Evolutionary conservation across 352 stramenopile species (phyloP).

Genomic region (Pythium phragmiticola): DNA sequence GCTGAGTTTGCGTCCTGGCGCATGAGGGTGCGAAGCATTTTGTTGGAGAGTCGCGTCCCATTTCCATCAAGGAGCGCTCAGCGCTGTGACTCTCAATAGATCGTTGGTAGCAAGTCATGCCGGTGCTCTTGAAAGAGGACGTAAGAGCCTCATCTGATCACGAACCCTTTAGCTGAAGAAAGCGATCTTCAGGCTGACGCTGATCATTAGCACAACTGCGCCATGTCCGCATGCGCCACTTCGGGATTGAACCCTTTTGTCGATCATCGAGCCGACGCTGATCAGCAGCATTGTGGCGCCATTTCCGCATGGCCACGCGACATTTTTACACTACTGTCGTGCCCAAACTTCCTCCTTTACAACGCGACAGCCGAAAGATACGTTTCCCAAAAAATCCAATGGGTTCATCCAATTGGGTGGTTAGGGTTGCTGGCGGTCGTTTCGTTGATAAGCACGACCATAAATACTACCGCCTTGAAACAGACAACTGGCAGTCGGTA

Average conservation of each 20-base stretch:
- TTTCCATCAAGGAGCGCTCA: too few species aligned
- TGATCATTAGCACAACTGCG: not conserved
- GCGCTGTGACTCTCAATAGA: too few species aligned
- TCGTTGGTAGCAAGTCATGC: too few species aligned
- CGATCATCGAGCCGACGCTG: too few species aligned
- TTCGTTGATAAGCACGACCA: slow-evolving; percentile 10
- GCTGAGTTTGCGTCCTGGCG: slow-evolving; percentile 1
- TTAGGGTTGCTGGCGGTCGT: slow-evolving; percentile 9
- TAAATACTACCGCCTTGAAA: slow-evolving; percentile 3
- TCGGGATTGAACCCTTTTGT: too few species aligned
- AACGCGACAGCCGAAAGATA: slow-evolving; percentile 2
- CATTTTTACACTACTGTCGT: slow-evolving; percentile 10
- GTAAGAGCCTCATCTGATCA: not conserved
- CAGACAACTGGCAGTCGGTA: slow-evolving; percentile 7
- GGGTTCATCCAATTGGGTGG: slow-evolving; percentile 12
- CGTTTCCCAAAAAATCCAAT: slow-evolving; percentile 16
- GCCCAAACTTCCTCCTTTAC: not conserved
- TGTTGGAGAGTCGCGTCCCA: not conserved
- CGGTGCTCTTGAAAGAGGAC: too few species aligned
- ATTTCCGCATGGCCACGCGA: slow-evolving; percentile 17
- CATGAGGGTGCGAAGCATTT: not conserved
- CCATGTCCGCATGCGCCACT: not conserved
- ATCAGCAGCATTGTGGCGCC: slow-evolving; percentile 9
- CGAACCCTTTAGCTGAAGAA: too few species aligned
- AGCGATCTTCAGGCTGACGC: too few species aligned